phyloP scores from a whole-genome alignment of 1,284 basidiomycete genomes.

The Cystobasidium sp. region DNA sequence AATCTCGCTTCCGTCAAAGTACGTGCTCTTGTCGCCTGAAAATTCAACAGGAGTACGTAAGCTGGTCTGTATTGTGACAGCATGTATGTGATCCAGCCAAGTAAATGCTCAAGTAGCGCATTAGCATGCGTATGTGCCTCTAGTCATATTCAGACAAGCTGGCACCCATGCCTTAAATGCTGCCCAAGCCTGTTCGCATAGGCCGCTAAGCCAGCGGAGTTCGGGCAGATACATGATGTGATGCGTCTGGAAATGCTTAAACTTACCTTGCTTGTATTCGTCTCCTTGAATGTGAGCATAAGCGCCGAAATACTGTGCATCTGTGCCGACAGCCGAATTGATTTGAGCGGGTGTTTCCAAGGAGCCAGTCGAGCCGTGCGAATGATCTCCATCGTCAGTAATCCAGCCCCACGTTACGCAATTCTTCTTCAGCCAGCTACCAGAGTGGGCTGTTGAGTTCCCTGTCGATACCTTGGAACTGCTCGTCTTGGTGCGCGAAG shows the following conservation, averaged over 20 bases:
- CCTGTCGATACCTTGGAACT: not conserved
- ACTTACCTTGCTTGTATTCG: slow-evolving; percentile 22
- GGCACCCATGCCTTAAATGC: too few species aligned
- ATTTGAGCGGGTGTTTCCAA: slow-evolving; percentile 27
- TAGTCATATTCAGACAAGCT: too few species aligned
- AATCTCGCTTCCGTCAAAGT: slow-evolving; percentile 22
- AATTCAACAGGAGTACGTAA: not conserved
- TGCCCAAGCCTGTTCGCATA: too few species aligned
- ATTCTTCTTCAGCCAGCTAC: slow-evolving; percentile 18
- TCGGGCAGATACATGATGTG: too few species aligned
- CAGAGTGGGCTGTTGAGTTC: slow-evolving; percentile 3
- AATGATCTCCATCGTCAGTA: slow-evolving; percentile 20
- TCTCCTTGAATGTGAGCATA: slow-evolving; percentile 19
- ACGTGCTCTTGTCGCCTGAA: slow-evolving; percentile 20
- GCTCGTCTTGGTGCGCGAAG: not conserved
- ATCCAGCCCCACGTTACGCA: slow-evolving; percentile 22
- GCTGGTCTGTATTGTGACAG: not conserved
- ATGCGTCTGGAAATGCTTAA: not conserved
- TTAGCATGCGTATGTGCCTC: too few species aligned
- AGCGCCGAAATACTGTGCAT: slow-evolving; percentile 12
- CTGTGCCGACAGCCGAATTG: slow-evolving; percentile 9
- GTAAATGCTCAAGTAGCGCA: too few species aligned
- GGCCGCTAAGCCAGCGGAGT: too few species aligned
- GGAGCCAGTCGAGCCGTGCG: slow-evolving; percentile 19
- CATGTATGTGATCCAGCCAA: not conserved